Evolutionary conservation across 441 rosid species (phyloP), one percentile per base, ranked within the genome.

Genomic region (Pelargonium exstipulatum): DNA sequence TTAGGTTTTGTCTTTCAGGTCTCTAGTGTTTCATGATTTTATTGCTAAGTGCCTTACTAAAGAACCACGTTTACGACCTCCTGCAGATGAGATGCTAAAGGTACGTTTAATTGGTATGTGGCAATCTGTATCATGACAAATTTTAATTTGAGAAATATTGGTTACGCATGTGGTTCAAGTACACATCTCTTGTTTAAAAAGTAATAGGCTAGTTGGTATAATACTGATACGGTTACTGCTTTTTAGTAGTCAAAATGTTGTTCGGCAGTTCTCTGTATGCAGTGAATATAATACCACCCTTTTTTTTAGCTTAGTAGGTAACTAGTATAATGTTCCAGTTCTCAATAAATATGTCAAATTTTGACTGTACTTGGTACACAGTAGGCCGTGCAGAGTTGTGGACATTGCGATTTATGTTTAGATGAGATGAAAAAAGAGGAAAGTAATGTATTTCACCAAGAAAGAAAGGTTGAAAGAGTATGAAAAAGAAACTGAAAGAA

Each of bases 1-100:
- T 29, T 48, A 29, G 58, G 55, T 65, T 78, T 71, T 74, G 71
- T 66, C 45, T 70, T 78, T 76, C 83, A 95, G 98, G 99, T 92
- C 99, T 72, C 91, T 95, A 69, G 93, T 95, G 69, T 95, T 92
- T 68, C 99, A 95, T 89, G 99, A 95, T 86, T 95, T 95, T 83
- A 87, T 92, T 73, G 99, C 99, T 5, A 92, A 87, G 84, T 90
- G 91, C 84, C 93, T 95, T 32, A 92, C 99, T 67, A 95, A 95
- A 76, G 99, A 95, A 74, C 95, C 99, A 69, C 95, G 98, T 58
- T 73, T 81, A 77, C 98, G 99, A 53, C 99, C 98, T 64, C 85
- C 96, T 70, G 99, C 99, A 79, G 83, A 84, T 65, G 99, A 95
- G 84, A 90, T 95, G 97, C 82, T 92, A 69, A 95, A 92, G 95